Base-by-base conservation (phyloP, 140 eudicot genomes). In the Stevia rebaudiana region DNA sequence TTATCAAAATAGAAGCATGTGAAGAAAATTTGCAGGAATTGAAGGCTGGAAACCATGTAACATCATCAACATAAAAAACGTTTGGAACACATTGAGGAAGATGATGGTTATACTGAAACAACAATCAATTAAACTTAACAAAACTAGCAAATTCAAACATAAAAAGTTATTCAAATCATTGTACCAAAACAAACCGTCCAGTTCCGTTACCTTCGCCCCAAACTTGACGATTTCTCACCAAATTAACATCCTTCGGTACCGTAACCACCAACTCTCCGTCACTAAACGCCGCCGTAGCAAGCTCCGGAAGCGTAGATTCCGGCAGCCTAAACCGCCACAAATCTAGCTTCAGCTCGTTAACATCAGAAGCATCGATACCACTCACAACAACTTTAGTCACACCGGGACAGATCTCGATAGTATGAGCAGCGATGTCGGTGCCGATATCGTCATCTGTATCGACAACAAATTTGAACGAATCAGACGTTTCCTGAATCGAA, bases 281-380 rank as follows among this genome's bases (percentile, higher is more conserved):
- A 1, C 61, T 56, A 59, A 76, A 82, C 11, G 63, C 79, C 9
- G 98, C 98, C 19, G 83, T 76, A 9, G 94, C 98, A 12, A 82
- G 60, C 76, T 91, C 95, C 70, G 96, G 94, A 42, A 57, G 68
- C 19, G 98, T 91, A 8, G 69, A 59, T 3, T 73, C 86, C 42
- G 98, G 98, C 8, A 91, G 68, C 59, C 98, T 75, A 65, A 87
- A 84, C 71, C 98, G 72, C 95, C 98, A 91, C 67, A 87, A 62
- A 50, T 82, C 94, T 6, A 90, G 81, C 82, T 81, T 92, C 62
- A 90, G 19, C 63, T 78, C 90, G 16, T 19, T 36, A 35, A 31
- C 60, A 48, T 6, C 60, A 2, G 50, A 54, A 28, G 53, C 74
- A 28, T 66, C 52, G 6, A 44, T 52, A 17, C 59, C 81, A 44